Percentiles rank a stretch among this genome's conserved stretches.
Evolutionary conservation across 331 rosid genomes (phyloP).

Genomic region (Rosa hybrid): DNA sequence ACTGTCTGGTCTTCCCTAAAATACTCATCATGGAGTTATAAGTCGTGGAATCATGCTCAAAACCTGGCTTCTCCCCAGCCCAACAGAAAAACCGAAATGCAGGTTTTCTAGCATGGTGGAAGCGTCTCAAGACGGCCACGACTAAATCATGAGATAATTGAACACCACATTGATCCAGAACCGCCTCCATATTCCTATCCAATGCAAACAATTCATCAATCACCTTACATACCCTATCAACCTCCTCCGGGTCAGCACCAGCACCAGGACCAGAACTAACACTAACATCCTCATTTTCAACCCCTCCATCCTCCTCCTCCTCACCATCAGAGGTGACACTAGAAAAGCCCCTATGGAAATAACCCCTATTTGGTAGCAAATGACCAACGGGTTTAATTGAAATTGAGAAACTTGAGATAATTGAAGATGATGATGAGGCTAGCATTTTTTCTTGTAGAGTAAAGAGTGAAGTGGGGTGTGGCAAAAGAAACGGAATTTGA

Average conservation of each 20-base stretch:
- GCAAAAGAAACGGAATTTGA: constrained; percentile 80
- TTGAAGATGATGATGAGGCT: neutral
- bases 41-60: constrained; percentile 61
- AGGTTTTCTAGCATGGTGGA: constrained; percentile 79
- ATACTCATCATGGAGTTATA: constrained; percentile 71
- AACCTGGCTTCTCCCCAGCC: constrained; percentile 68
- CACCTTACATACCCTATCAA: constrained; percentile 76
- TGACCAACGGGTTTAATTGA: neutral
- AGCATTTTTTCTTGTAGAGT: constrained; percentile 57
- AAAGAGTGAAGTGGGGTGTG: constrained; percentile 74
- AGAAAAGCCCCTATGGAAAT: constrained; percentile 22
- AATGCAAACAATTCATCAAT: constrained; percentile 83
- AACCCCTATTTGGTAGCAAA: constrained; percentile 22
- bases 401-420: constrained; percentile 13
- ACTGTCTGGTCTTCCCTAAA: constrained; percentile 79
- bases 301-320: constrained; percentile 19
- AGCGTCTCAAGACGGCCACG: constrained; percentile 68
- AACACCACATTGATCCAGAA: constrained; percentile 66
- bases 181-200: constrained; percentile 87
- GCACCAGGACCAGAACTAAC: too few species aligned
- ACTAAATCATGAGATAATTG: constrained; percentile 72
- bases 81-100: constrained; percentile 89
- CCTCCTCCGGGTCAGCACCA: constrained; percentile 32
- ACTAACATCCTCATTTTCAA: too few species aligned
- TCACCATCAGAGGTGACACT: constrained; percentile 23